phyloP scores from a whole-genome alignment of 352 stramenopile species.

The Phytophthora tentaculata region DNA sequence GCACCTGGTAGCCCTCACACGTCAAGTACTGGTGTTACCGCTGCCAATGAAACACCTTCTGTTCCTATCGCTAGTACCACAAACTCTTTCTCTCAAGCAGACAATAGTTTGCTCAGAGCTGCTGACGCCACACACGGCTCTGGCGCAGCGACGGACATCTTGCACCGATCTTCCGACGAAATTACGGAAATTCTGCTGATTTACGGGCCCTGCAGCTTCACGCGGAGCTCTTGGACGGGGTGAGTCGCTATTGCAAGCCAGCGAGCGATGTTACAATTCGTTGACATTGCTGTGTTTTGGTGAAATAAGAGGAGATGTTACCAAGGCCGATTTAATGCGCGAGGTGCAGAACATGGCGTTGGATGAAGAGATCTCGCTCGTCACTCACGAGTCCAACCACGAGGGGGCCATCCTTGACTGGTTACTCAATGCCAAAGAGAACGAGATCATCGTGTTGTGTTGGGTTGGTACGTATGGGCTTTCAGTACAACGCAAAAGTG shows the following conservation, averaged over 20 bases:
- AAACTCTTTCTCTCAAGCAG: not conserved
- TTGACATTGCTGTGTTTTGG: not conserved
- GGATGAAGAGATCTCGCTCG: conserved; percentile 22
- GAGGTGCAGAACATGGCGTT: conserved; percentile 24
- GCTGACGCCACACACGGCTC: not conserved
- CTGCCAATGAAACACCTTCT: conserved; percentile 6
- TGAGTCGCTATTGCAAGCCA: not conserved
- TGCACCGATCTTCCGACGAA: conserved; percentile 4
- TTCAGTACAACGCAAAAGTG: not conserved
- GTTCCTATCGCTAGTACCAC: not conserved
- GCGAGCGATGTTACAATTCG: not conserved
- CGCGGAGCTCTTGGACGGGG: conserved; percentile 21
- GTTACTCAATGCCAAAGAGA: conserved; percentile 30
- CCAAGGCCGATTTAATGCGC: conserved; percentile 23
- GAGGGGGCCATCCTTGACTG: conserved; percentile 34
- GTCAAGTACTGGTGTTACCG: not conserved
- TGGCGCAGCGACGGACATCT: conserved; percentile 2
- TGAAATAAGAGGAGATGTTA: conserved; percentile 5
- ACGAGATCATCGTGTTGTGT: conserved; percentile 41
- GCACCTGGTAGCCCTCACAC: not conserved
- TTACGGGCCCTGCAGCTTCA: conserved; percentile 30
- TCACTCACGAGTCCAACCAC: conserved; percentile 32
- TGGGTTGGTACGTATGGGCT: conserved; percentile 43
- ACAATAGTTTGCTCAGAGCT: conserved; percentile 16
- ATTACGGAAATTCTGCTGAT: conserved; percentile 31